phyloP scores from a whole-genome alignment of 2,329 filamentous ascomycete genomes.

The Cytospora chrysosperma region DNA sequence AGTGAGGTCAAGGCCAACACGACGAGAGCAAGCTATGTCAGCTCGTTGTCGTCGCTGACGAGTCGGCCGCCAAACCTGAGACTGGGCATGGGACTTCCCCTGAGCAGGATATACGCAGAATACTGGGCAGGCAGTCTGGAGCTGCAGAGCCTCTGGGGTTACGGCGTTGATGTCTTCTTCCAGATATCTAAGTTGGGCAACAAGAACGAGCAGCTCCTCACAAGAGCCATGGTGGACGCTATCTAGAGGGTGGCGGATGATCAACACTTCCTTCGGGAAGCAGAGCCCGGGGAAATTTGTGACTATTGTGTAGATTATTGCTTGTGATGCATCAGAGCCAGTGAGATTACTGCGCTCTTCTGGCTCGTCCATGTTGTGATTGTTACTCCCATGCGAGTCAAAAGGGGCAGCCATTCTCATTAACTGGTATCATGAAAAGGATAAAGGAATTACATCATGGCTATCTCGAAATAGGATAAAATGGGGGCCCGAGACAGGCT shows the following conservation, averaged over 20 bases:
- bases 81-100: slow-evolving; percentile 87
- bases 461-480: slow-evolving; percentile 32
- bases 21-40: slow-evolving; percentile 42
- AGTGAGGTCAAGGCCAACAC: slow-evolving; percentile 13
- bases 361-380: slow-evolving; percentile 7
- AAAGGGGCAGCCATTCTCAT: slow-evolving; percentile 38
- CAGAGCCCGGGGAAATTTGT: neutral
- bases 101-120: slow-evolving; percentile 93
- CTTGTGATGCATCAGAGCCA: neutral
- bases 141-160: slow-evolving; percentile 89
- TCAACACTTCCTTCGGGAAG: neutral
- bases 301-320: neutral
- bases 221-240: slow-evolving; percentile 73
- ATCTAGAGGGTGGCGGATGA: slow-evolving; percentile 45
- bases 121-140: slow-evolving; percentile 96
- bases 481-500: slow-evolving; percentile 20
- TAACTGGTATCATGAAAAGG: slow-evolving; percentile 51
- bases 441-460: slow-evolving; percentile 49
- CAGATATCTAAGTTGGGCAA: slow-evolving; percentile 97
- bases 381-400: slow-evolving; percentile 8
- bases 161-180: slow-evolving; percentile 92
- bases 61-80: slow-evolving; percentile 82
- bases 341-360: neutral
- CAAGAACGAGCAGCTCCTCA: slow-evolving; percentile 92
- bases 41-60: slow-evolving; percentile 76